Percentiles rank a stretch among this genome's conserved stretches.
phyloP scores from a whole-genome alignment of 768 basidiomycete genomes.

The Boletus huronensis region DNA sequence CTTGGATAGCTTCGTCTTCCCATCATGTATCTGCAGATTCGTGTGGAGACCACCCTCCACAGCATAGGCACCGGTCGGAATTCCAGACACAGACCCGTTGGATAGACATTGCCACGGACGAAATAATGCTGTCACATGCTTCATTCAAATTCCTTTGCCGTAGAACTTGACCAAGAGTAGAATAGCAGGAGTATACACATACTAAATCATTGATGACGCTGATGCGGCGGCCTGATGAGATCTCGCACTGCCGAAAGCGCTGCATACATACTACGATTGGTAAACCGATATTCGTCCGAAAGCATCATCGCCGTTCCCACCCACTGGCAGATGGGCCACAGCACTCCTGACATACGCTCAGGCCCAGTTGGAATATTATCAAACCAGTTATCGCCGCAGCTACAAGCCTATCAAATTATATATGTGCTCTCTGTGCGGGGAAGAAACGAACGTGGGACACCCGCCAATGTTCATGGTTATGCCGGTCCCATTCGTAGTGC shows the following conservation, averaged over 20 bases:
- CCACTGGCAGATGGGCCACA: too few species aligned
- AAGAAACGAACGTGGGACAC: neutral
- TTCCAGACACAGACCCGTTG: neutral
- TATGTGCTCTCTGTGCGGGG: neutral
- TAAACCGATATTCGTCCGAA: neutral
- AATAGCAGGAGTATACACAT: neutral
- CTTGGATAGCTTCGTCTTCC: neutral
- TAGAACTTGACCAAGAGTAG: neutral
- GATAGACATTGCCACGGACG: neutral
- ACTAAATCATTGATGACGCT: neutral
- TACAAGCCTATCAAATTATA: too few species aligned
- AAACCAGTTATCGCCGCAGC: too few species aligned
- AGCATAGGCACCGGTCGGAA: neutral
- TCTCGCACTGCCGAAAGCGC: neutral
- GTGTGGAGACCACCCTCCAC: neutral
- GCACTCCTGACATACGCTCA: neutral
- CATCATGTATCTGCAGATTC: conserved; percentile 4
- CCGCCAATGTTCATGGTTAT: neutral
- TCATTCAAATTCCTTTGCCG: neutral
- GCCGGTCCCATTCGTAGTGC: too few species aligned
- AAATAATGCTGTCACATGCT: neutral
- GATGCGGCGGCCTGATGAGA: too few species aligned
- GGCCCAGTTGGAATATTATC: too few species aligned
- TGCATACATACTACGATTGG: neutral
- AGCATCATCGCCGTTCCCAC: neutral